A percentile compares a stretch with the other conserved stretches of the same genome.
Evolutionary conservation across 75 land plant species (phyloP).

Genomic region (Pinus tabuliformis): DNA sequence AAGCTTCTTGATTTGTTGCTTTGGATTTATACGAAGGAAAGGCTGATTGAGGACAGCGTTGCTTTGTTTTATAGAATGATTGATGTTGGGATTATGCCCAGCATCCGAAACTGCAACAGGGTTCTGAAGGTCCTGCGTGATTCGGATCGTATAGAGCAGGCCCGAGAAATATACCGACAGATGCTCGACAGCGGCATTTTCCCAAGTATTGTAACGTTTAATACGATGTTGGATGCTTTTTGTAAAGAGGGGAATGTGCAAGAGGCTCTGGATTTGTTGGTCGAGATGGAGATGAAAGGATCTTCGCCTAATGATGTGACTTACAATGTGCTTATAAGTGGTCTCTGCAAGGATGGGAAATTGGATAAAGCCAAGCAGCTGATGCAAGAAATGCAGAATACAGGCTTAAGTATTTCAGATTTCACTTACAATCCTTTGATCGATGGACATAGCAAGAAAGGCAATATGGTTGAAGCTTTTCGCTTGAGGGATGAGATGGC

Average conservation of each 20-base stretch:
- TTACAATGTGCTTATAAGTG: slow-evolving; percentile 57
- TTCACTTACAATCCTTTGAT: slow-evolving; percentile 65
- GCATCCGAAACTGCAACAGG: slow-evolving; percentile 40
- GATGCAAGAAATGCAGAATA: slow-evolving; percentile 46
- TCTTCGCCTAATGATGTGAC: slow-evolving; percentile 50
- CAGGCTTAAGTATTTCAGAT: slow-evolving; percentile 20
- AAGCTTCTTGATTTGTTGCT: slow-evolving; percentile 39
- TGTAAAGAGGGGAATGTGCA: slow-evolving; percentile 44
- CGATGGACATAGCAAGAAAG: slow-evolving; percentile 48
- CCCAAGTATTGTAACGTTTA: slow-evolving; percentile 56
- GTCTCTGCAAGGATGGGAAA: slow-evolving; percentile 44
- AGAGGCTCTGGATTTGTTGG: slow-evolving; percentile 33
- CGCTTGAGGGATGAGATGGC: slow-evolving; percentile 30
- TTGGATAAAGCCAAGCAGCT: slow-evolving; percentile 35
- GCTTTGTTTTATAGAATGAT: slow-evolving; percentile 31
- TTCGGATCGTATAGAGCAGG: slow-evolving; percentile 21
- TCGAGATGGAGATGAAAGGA: slow-evolving; percentile 46
- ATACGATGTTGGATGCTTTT: slow-evolving; percentile 54
- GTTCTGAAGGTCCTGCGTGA: slow-evolving; percentile 34
- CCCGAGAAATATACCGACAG: slow-evolving; percentile 36
- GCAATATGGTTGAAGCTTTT: slow-evolving; percentile 40
- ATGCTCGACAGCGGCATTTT: slow-evolving; percentile 41
- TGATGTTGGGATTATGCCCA: slow-evolving; percentile 22
- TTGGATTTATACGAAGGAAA: slow-evolving; percentile 26
- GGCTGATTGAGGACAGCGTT: slow-evolving; percentile 26